Conservation (phyloP, 441 rosid species). For the Lagerstroemia fauriei region DNA sequence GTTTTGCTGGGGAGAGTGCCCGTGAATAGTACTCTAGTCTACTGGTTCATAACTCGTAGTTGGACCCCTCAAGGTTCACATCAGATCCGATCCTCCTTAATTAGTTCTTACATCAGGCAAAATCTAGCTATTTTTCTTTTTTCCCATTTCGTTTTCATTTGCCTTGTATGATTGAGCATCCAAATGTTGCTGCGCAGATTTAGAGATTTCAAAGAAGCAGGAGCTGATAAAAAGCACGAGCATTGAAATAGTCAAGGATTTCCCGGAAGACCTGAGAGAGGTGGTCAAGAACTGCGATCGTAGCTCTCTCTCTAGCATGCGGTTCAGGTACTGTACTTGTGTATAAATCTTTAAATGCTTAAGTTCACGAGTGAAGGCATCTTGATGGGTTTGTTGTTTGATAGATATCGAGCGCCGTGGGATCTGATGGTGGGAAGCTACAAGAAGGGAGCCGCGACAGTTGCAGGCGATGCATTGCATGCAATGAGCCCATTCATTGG, state of each 20-base stretch:
- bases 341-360: too few species aligned
- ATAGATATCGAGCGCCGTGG: neutral
- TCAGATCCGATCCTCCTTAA: too few species aligned
- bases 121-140: neutral
- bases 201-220: neutral
- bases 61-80: constrained; percentile 2
- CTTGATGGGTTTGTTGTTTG: neutral
- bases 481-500: neutral
- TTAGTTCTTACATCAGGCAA: neutral
- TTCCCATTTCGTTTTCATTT: neutral
- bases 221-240: neutral
- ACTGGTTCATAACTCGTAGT: neutral
- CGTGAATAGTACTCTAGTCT: neutral
- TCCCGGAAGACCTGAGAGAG: neutral
- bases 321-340: neutral
- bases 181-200: neutral
- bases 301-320: neutral
- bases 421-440: neutral
- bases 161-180: neutral
- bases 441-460: neutral
- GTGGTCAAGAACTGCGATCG: neutral
- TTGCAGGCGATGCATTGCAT: neutral
- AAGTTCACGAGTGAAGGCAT: too few species aligned
- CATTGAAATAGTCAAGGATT: neutral
- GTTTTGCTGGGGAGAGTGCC: neutral